These are phyloP conservation scores for Paragyromitra xinjiangensis DNA, from an alignment of 495 filamentous ascomycete genomes.

Conservation along the genomic window DNA sequence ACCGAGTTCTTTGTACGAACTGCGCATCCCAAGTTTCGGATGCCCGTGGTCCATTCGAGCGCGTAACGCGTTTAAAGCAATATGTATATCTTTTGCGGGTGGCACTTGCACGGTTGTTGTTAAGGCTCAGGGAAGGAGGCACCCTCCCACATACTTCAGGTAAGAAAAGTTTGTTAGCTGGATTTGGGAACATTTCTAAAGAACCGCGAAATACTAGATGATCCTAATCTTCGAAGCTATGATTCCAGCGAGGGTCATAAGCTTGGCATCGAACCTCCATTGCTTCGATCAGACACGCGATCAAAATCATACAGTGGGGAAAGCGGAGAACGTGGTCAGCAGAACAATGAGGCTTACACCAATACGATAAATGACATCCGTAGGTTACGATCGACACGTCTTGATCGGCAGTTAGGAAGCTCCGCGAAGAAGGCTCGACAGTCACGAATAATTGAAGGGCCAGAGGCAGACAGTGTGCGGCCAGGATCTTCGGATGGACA, in stretches of 20 bases:
- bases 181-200: slow-evolving; percentile 21
- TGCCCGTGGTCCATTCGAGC: slow-evolving; percentile 66
- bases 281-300: slow-evolving; percentile 71
- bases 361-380: slow-evolving; percentile 96
- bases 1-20: slow-evolving; percentile 72
- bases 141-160: slow-evolving; percentile 77
- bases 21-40: slow-evolving; percentile 69
- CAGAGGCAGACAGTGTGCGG: slow-evolving; percentile 77
- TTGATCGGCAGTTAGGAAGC: slow-evolving; percentile 91
- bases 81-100: slow-evolving; percentile 93
- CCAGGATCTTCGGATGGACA: slow-evolving; percentile 75
- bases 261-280: slow-evolving; percentile 61
- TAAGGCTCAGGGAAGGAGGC: slow-evolving; percentile 82
- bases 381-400: slow-evolving; percentile 85
- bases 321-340: slow-evolving; percentile 41
- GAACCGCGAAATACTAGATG: slow-evolving; percentile 64
- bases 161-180: slow-evolving; percentile 58
- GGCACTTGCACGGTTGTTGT: slow-evolving; percentile 86
- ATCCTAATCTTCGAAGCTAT: slow-evolving; percentile 73
- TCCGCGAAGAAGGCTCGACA: slow-evolving; percentile 89
- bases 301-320: slow-evolving; percentile 78
- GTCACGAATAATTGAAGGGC: slow-evolving; percentile 91
- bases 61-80: slow-evolving; percentile 84
- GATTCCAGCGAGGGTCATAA: slow-evolving; percentile 73
- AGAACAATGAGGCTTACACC: slow-evolving; percentile 77